Evolutionary conservation across 2,329 filamentous ascomycete species (phyloP), one percentile per base, ranked within the genome.

Genomic region (Fusarium domesticum): DNA sequence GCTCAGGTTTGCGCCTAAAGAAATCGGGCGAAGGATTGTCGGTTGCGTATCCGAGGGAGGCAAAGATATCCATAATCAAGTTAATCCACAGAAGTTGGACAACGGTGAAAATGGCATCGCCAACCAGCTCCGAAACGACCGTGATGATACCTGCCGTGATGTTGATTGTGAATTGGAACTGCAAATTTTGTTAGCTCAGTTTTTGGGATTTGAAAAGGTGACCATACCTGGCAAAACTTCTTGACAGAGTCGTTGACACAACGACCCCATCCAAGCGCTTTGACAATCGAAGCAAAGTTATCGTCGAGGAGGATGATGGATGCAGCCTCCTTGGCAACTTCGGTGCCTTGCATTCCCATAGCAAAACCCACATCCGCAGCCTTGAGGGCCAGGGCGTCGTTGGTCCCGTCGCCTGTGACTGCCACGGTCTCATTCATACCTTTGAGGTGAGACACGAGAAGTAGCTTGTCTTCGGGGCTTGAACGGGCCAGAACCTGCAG

Each of bases 21-120:
- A 84, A 75, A 42, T 72, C 72, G 5, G 74, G 70, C 2, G 75
- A 76, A 0, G 81, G 81, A 4, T 78, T 77, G 53, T 85, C 81
- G 1, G 81, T 85, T 6, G 81, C 81, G 10, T 84, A 71, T 7
- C 80, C 81, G 20, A 85, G 75, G 12, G 81, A 81, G 2, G 81
- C 81, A 47, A 85, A 83, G 6, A 81, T 84, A 55, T 84, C 81
- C 81, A 85, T 85, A 59, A 85, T 85, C 37, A 85, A 67, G 58
- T 85, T 85, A 39, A 85, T 79, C 82, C 82, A 85, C 25, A 85
- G 71, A 34, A 85, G 73, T 54, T 85, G 83, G 1, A 85, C 81
- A 1, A 83, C 81, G 2, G 77, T 83, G 35, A 85, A 74, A 2
- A 85, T 78, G 5, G 81, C 79, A 6, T 68, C 62, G 44, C 73